Conservation (phyloP, 441 rosid species). For the Euphorbia schlechtendalii region DNA sequence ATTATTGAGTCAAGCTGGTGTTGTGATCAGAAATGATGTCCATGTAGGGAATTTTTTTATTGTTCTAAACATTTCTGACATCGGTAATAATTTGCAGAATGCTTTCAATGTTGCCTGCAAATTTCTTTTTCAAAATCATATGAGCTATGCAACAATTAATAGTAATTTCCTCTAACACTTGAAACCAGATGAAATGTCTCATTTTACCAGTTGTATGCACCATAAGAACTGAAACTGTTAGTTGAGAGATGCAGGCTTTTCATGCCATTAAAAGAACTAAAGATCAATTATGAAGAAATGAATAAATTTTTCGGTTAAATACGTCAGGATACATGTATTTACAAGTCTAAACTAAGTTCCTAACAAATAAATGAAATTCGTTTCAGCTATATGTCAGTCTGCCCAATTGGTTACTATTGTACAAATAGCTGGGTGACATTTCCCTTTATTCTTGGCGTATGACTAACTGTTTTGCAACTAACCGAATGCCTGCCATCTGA, state of each 20-base stretch:
- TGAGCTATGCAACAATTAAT: no score
- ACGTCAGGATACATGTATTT: no score
- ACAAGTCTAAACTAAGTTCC: neutral
- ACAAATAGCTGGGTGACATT: neutral
- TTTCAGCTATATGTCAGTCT: neutral
- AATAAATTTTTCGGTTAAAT: neutral
- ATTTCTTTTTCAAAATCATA: no score
- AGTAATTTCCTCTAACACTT: no score
- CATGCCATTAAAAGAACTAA: no score
- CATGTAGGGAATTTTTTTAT: no score
- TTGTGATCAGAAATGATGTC: neutral
- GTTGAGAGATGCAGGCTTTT: neutral
- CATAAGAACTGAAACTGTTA: no score
- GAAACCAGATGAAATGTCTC: no score
- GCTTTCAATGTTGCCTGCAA: no score
- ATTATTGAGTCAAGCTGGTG: no score
- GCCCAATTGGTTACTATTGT: neutral
- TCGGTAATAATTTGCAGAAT: neutral
- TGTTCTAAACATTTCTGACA: no score
- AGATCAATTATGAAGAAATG: neutral
- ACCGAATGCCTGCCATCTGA: conserved; percentile 65
- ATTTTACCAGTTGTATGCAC: no score
- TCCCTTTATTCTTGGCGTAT: conserved; percentile 24
- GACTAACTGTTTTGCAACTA: conserved; percentile 56
- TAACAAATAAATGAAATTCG: conserved; percentile 3